These are phyloP conservation scores for Kappamyces sp. DNA, from an alignment of 192 early-diverging fungal species.

Conservation along the genomic window DNA sequence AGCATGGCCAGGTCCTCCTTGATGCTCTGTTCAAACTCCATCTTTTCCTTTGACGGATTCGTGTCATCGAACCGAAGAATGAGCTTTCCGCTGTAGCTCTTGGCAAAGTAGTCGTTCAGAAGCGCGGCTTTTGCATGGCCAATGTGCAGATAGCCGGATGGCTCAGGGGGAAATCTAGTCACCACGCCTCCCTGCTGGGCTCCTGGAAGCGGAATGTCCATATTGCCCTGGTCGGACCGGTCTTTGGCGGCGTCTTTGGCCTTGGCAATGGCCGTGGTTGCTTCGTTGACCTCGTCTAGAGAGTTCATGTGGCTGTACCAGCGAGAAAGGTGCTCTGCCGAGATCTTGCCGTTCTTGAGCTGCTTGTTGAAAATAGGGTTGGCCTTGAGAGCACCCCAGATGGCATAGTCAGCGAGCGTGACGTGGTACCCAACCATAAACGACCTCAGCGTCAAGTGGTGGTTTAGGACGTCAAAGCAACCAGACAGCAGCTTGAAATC, in stretches of 20 bases:
- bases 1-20: slow-evolving; percentile 88
- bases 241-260: slow-evolving; percentile 45
- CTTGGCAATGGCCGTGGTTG: slow-evolving; percentile 41
- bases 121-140: slow-evolving; percentile 99
- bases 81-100: slow-evolving; percentile 81
- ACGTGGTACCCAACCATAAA: slow-evolving; percentile 72
- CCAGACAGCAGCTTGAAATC: slow-evolving; percentile 69
- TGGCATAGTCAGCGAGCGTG: slow-evolving; percentile 73
- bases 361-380: slow-evolving; percentile 72
- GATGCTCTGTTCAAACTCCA: slow-evolving; percentile 93
- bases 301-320: slow-evolving; percentile 74
- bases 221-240: slow-evolving; percentile 76
- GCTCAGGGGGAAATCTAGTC: slow-evolving; percentile 98
- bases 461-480: slow-evolving; percentile 68
- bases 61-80: slow-evolving; percentile 98
- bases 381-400: slow-evolving; percentile 86
- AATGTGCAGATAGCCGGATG: slow-evolving; percentile 97
- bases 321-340: slow-evolving; percentile 67
- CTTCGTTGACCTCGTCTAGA: slow-evolving; percentile 47
- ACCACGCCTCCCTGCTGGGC: slow-evolving; percentile 84
- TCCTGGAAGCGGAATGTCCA: slow-evolving; percentile 83
- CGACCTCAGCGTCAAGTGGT: slow-evolving; percentile 75
- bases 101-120: slow-evolving; percentile 95
- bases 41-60: slow-evolving; percentile 95
- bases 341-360: slow-evolving; percentile 68